phyloP scores from a whole-genome alignment of 495 filamentous ascomycete genomes.

The Aspergillus coremiiformis region DNA sequence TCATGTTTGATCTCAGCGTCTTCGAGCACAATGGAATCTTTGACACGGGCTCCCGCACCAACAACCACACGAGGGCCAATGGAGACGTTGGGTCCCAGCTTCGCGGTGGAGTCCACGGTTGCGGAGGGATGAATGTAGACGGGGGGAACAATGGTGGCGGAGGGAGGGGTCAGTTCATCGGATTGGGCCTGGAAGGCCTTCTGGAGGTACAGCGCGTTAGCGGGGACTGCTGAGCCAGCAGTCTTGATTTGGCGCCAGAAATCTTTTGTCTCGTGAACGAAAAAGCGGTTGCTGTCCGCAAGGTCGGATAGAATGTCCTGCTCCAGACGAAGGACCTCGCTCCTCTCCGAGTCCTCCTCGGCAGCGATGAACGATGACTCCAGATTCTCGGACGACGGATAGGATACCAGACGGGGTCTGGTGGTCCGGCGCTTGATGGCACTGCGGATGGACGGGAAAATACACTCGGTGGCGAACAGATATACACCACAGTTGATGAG shows the following conservation, averaged over 20 bases:
- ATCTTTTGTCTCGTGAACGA: constrained; percentile 96
- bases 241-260: constrained; percentile 99
- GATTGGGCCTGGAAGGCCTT: constrained; percentile 85
- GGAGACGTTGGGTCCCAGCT: constrained; percentile 94
- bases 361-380: constrained; percentile 71
- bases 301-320: constrained; percentile 96
- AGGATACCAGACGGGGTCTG: constrained; percentile 82
- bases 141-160: constrained; percentile 83
- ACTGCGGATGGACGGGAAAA: constrained; percentile 91
- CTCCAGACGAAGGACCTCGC: constrained; percentile 87
- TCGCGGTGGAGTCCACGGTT: constrained; percentile 85
- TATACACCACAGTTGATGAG: constrained; percentile 99
- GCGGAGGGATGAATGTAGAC: constrained; percentile 98
- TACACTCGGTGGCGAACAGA: constrained; percentile 88
- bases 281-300: constrained; percentile 97
- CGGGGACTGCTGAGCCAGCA: constrained; percentile 92
- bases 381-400: constrained; percentile 91
- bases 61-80: constrained; percentile 81
- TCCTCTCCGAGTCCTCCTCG: constrained; percentile 67
- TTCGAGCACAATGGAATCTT: constrained; percentile 94
- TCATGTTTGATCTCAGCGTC: constrained; percentile 96
- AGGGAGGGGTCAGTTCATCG: constrained; percentile 73
- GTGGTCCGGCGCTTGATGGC: constrained; percentile 95
- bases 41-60: constrained; percentile 83
- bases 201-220: constrained; percentile 94